A percentile compares a stretch with the other conserved stretches of the same genome.
phyloP scores from a whole-genome alignment of 1,284 basidiomycete genomes.

The Cystobasidium slooffiae region DNA sequence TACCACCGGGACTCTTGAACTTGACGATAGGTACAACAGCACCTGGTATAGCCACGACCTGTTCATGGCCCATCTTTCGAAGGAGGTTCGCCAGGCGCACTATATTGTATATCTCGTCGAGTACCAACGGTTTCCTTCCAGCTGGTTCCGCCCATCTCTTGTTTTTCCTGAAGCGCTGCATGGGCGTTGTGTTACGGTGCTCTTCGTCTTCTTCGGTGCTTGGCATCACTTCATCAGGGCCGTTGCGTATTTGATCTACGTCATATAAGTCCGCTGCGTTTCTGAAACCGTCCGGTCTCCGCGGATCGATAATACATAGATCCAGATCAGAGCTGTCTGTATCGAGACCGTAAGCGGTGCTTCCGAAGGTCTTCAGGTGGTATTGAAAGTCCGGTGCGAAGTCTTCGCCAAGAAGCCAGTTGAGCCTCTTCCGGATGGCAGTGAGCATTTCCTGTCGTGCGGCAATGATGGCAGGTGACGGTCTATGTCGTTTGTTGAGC shows the following conservation, averaged over 20 bases:
- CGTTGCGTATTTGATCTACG: not conserved
- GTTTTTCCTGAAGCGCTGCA: slow-evolving; percentile 46
- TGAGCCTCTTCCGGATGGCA: slow-evolving; percentile 25
- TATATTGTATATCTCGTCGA: slow-evolving; percentile 38
- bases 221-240: not conserved
- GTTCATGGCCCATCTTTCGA: slow-evolving; percentile 35
- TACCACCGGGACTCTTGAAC: slow-evolving; percentile 47
- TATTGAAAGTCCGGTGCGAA: slow-evolving; percentile 27
- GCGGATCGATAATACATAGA: slow-evolving; percentile 51
- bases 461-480: slow-evolving; percentile 11
- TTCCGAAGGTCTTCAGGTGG: slow-evolving; percentile 47
- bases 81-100: slow-evolving; percentile 17
- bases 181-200: not conserved
- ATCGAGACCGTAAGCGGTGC: slow-evolving; percentile 49
- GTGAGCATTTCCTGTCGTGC: slow-evolving; percentile 14
- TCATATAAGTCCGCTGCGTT: slow-evolving; percentile 32
- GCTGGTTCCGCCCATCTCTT: not conserved
- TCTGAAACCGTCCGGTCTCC: slow-evolving; percentile 39
- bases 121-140: slow-evolving; percentile 14
- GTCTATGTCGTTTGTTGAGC: slow-evolving; percentile 21
- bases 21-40: slow-evolving; percentile 52
- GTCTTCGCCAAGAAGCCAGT: not conserved
- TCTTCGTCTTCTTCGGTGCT: slow-evolving; percentile 32
- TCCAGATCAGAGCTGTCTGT: slow-evolving; percentile 51
- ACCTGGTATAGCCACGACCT: slow-evolving; percentile 10